Evolutionary conservation across 2,329 filamentous ascomycete genomes (phyloP), one percentile per base, ranked within the genome.

Genomic region (Graphilbum sp.): DNA sequence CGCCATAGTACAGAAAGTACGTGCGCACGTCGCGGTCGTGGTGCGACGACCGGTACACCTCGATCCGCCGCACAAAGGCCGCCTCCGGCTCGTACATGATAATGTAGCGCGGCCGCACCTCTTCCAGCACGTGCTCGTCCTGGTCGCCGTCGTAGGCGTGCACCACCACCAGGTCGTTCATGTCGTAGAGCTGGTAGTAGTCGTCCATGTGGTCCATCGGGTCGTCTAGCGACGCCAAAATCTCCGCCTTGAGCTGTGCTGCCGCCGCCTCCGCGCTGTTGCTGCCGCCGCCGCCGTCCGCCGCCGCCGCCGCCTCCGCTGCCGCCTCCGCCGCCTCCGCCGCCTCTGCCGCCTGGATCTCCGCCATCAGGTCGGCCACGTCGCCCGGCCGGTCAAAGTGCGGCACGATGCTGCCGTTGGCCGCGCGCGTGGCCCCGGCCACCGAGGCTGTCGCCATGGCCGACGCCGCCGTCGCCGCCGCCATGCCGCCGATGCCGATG

Each of bases 11-110:
- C 65, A 96, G 75, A 55, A 96, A 96, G 61, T 95, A 98, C 1
- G 94, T 87, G 32, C 85, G 74, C 32, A 96, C 83, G 50, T 84
- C 86, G 27, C 86, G 69, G 54, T 88, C 84, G 41, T 78, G 81
- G 58, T 98, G 90, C 10, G 87, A 95, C 37, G 86, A 94, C 30
- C 90, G 77, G 58, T 96, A 98, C 2, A 96, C 87, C 54, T 98
- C 90, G 17, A 98, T 80, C 29, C 88, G 71, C 13, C 90, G 76
- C 50, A 96, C 94, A 55, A 98, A 98, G 3, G 88, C 78, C 3
- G 88, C 76, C 47, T 96, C 86, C 1, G 90, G 88, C 54, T 96
- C 90, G 57, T 95, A 98, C 90, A 98, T 96, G 60, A 98, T 81
- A 42, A 98, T 85, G 56, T 95, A 95, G 43, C 83, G 77, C 25